phyloP scores from a whole-genome alignment of 176 grass and related monocot species.

The Carex kokanica region DNA sequence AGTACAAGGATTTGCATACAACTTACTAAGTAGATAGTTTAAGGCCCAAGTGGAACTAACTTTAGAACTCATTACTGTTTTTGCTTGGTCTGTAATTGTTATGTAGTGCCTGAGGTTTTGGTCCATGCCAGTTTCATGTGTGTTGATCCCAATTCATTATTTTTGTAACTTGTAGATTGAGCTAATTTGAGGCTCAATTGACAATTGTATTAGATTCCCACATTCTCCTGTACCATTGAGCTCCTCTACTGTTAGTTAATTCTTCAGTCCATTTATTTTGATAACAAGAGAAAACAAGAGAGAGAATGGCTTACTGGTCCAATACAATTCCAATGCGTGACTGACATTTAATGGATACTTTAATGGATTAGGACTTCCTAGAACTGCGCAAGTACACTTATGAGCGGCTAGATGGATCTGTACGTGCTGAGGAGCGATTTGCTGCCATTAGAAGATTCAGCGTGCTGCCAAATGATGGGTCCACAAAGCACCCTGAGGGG shows the following conservation, averaged over 20 bases:
- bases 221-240: not conserved
- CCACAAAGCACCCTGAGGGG: conserved; percentile 37
- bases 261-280: not conserved
- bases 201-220: not conserved
- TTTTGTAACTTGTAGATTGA: not conserved
- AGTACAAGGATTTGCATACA: not conserved
- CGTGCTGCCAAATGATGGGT: conserved; percentile 36
- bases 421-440: conserved; percentile 95
- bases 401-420: conserved; percentile 87
- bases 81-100: not conserved
- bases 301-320: not conserved
- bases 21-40: conserved; percentile 3
- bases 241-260: not conserved
- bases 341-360: not conserved
- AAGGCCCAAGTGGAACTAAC: not conserved
- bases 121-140: not conserved
- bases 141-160: not conserved
- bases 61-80: not conserved
- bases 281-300: not conserved
- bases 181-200: not conserved
- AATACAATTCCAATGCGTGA: not conserved
- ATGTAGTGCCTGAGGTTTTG: not conserved
- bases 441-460: conserved; percentile 91
- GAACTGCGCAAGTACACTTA: conserved; percentile 88
- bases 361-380: conserved; percentile 71